Evolutionary conservation across 108 stramenopile genomes (phyloP).

Genomic region (Pseudonitzschia pungens): DNA sequence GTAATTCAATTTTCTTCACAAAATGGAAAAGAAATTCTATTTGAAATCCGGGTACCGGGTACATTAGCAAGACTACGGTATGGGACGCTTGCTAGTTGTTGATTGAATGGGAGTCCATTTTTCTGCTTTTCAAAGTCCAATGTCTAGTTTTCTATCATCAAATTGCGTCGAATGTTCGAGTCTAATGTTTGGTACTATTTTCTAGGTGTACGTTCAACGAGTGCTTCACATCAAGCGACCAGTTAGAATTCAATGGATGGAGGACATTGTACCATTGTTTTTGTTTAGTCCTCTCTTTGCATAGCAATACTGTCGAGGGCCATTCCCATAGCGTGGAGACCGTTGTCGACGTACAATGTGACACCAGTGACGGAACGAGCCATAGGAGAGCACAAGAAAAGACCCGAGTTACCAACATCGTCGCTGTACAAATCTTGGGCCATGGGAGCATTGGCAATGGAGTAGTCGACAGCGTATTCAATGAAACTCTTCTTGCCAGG

Average conservation of each 20-base stretch:
- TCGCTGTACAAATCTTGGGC: conserved; percentile 96
- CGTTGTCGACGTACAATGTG: conserved; percentile 92
- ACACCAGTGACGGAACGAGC: conserved; percentile 91
- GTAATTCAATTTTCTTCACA: too few species aligned
- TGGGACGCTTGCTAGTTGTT: too few species aligned
- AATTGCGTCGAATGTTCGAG: background rate
- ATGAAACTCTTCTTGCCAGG: conserved; percentile 95
- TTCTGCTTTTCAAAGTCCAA: too few species aligned
- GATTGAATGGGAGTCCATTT: too few species aligned
- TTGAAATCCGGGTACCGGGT: too few species aligned
- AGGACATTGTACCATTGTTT: background rate
- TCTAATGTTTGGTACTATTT: background rate
- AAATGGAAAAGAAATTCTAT: too few species aligned
- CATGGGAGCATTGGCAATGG: conserved; percentile 94
- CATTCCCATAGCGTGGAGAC: conserved; percentile 93
- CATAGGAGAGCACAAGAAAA: conserved; percentile 91
- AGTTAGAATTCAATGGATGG: too few species aligned
- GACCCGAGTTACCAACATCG: conserved; percentile 92
- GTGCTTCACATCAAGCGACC: background rate
- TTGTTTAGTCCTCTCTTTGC: conserved; percentile 19
- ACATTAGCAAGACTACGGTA: too few species aligned
- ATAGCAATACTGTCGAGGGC: conserved; percentile 82
- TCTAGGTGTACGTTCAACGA: background rate
- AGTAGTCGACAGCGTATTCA: conserved; percentile 98
- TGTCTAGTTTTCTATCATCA: too few species aligned